Evolutionary conservation across 371 early-diverging fungal species (phyloP).

Genomic region (Circinella minor): DNA sequence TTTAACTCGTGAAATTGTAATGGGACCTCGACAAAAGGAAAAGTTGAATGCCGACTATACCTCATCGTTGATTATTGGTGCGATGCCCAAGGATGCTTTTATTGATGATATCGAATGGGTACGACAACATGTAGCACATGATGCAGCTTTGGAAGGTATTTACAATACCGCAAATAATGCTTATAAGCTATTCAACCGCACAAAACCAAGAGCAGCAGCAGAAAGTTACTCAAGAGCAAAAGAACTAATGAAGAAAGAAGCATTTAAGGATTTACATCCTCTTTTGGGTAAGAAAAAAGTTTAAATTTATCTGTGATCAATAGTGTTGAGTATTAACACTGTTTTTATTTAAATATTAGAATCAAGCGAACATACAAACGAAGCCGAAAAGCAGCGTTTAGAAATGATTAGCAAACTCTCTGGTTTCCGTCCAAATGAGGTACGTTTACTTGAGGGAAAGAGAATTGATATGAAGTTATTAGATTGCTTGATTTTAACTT

Average conservation of each 20-base stretch:
- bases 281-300: conserved; percentile 55
- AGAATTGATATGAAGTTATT: background rate
- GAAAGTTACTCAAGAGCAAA: conserved; percentile 91
- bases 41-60: conserved; percentile 73
- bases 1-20: conserved; percentile 75
- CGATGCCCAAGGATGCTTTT: conserved; percentile 71
- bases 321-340: background rate
- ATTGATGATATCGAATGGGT: conserved; percentile 80
- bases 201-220: conserved; percentile 78
- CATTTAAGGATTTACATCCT: conserved; percentile 77
- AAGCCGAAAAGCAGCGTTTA: conserved; percentile 62
- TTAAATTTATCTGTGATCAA: no score
- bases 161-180: conserved; percentile 79
- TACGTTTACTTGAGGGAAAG: conserved; percentile 2
- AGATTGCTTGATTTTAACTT: background rate
- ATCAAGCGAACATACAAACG: conserved; percentile 27
- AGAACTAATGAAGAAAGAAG: conserved; percentile 64
- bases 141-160: conserved; percentile 68
- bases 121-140: conserved; percentile 56
- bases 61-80: conserved; percentile 81
- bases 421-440: conserved; percentile 82
- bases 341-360: background rate
- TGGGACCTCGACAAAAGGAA: conserved; percentile 47
- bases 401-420: conserved; percentile 75
- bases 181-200: conserved; percentile 83